A percentile compares a stretch with the other conserved stretches of the same genome.
phyloP scores from a whole-genome alignment of 805 yeast species.

The Cephaloascus albidus region DNA sequence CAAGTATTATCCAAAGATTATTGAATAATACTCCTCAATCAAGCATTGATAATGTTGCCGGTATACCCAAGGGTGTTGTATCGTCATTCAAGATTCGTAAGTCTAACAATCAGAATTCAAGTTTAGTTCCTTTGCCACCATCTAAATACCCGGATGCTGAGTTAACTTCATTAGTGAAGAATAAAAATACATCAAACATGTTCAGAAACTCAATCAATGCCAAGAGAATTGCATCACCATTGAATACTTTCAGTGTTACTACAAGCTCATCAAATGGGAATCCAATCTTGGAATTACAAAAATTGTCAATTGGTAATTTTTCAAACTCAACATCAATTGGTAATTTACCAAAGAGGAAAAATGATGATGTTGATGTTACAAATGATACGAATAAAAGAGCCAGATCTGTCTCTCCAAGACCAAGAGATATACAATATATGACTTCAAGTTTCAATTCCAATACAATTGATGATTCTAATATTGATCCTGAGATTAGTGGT shows the following conservation, averaged over 20 bases:
- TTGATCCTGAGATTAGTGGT: neutral
- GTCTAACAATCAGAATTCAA: neutral
- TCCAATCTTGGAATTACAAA: neutral
- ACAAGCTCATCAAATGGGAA: neutral
- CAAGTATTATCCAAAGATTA: neutral
- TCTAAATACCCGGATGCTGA: neutral
- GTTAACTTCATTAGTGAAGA: neutral
- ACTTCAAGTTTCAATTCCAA: too few relatives aligned
- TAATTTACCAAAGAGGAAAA: neutral
- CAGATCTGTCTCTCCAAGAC: neutral
- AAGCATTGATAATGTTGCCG: constrained; percentile 8
- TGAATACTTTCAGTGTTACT: neutral
- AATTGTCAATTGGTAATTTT: neutral
- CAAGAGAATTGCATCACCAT: neutral
- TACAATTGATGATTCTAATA: neutral
- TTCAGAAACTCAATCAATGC: neutral
- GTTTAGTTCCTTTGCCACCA: neutral
- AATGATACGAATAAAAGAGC: neutral
- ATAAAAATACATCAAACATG: neutral
- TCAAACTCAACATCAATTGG: neutral
- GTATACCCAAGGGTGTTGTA: constrained; percentile 16
- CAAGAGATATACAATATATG: too few relatives aligned
- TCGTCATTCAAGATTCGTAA: constrained; percentile 16
- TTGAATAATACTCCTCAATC: neutral
- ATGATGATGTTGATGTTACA: neutral